phyloP scores from a whole-genome alignment of 371 early-diverging fungal genomes.

The Rhizopus microsporus region DNA sequence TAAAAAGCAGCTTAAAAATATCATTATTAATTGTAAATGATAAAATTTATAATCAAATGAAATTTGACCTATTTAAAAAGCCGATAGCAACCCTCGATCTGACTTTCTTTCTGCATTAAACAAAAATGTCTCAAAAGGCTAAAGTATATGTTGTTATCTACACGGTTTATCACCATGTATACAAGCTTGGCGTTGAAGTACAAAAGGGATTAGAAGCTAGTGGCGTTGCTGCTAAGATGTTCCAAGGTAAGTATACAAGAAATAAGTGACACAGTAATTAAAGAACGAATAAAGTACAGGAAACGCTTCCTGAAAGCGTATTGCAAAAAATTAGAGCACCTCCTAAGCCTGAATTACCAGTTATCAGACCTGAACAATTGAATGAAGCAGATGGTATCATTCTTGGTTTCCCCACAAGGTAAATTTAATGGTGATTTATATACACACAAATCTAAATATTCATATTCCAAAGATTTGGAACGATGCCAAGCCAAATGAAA shows the following conservation, averaged over 20 bases:
- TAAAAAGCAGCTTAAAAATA: too few relatives aligned
- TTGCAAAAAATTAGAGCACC: slow-evolving; percentile 66
- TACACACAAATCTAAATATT: neutral
- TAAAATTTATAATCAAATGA: too few relatives aligned
- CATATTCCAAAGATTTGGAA: slow-evolving; percentile 27
- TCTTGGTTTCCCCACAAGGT: slow-evolving; percentile 54
- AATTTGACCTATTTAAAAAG: too few relatives aligned
- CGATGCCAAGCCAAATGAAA: slow-evolving; percentile 38
- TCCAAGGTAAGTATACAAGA: slow-evolving; percentile 42
- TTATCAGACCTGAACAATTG: slow-evolving; percentile 54
- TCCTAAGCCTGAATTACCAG: slow-evolving; percentile 59
- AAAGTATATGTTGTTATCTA: slow-evolving; percentile 67
- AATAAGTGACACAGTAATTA: neutral
- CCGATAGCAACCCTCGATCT: neutral
- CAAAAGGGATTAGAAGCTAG: slow-evolving; percentile 62
- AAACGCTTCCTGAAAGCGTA: slow-evolving; percentile 64
- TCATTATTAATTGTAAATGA: too few relatives aligned
- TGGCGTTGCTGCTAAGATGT: slow-evolving; percentile 67
- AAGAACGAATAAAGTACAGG: slow-evolving; percentile 36
- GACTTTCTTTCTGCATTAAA: neutral
- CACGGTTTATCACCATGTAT: slow-evolving; percentile 76
- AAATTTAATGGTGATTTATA: neutral
- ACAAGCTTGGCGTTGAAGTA: slow-evolving; percentile 67
- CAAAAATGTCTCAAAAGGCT: slow-evolving; percentile 24
- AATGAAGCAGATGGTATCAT: slow-evolving; percentile 56